Percentiles rank a stretch among this genome's conserved stretches.
These are phyloP conservation scores for Pinus albicaulis DNA, from an alignment of 75 land plant species.

Conservation along the genomic window DNA sequence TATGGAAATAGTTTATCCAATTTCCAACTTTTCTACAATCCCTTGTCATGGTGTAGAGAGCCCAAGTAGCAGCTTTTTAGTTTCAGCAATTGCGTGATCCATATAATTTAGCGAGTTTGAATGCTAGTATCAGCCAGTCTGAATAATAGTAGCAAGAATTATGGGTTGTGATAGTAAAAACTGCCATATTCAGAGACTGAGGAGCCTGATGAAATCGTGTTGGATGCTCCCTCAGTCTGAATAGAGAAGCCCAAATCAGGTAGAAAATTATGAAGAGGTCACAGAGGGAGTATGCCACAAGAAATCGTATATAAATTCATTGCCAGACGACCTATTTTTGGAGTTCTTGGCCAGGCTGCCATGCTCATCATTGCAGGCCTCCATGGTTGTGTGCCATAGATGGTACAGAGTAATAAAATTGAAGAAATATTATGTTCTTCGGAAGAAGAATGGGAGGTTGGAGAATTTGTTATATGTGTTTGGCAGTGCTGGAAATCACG, in stretches of 20 bases:
- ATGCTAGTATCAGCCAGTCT: no score
- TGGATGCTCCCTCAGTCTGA: neutral
- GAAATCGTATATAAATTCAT: slow-evolving; percentile 3
- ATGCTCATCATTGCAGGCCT: slow-evolving; percentile 25
- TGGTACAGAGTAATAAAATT: slow-evolving; percentile 33
- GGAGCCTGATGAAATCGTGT: slow-evolving; percentile 5
- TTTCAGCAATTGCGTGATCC: no score
- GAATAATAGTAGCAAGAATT: neutral
- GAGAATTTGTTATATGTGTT: slow-evolving; percentile 39
- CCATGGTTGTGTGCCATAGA: slow-evolving; percentile 43
- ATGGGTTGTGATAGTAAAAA: neutral
- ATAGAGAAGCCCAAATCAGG: neutral
- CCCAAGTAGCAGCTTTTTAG: no score
- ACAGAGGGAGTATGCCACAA: no score
- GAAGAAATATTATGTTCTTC: slow-evolving; percentile 20
- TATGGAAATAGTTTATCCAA: no score
- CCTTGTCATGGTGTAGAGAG: no score
- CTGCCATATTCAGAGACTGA: neutral
- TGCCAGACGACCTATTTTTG: slow-evolving; percentile 77
- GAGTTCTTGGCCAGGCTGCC: slow-evolving; percentile 71
- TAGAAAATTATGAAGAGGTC: neutral
- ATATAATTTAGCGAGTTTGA: no score
- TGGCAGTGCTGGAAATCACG: slow-evolving; percentile 25
- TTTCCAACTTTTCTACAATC: no score
- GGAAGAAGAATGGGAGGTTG: slow-evolving; percentile 23